These are phyloP conservation scores for Trichoderma sp. DNA, from an alignment of 2,329 filamentous ascomycete genomes.

Conservation along the genomic window DNA sequence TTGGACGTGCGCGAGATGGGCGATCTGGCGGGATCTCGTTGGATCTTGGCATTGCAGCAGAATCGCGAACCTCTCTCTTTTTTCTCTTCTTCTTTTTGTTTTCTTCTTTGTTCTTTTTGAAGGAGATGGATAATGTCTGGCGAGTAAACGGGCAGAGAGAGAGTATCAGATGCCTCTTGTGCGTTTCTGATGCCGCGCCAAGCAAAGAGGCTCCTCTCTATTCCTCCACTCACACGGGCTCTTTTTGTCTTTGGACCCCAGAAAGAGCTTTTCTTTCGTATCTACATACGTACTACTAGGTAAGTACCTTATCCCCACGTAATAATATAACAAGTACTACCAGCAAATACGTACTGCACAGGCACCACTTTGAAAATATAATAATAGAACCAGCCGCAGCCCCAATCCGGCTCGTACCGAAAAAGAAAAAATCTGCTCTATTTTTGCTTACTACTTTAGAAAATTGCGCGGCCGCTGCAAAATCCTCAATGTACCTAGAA, in stretches of 20 bases:
- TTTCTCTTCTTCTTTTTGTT: background rate
- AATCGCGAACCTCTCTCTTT: background rate
- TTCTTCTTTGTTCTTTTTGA: background rate
- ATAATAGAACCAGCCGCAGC: background rate
- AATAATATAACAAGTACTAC: background rate
- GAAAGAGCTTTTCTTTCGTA: background rate
- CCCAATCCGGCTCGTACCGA: background rate
- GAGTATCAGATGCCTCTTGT: background rate
- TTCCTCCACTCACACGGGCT: background rate
- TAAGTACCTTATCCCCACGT: too few species aligned
- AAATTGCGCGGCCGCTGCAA: background rate
- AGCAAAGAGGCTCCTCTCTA: slow-evolving; percentile 7
- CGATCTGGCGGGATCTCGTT: slow-evolving; percentile 1
- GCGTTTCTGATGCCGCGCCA: background rate
- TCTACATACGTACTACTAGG: too few species aligned
- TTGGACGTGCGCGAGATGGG: background rate
- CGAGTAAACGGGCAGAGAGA: background rate
- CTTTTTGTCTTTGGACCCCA: background rate
- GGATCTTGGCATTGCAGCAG: background rate
- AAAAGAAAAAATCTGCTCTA: background rate
- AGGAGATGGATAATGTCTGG: too few species aligned
- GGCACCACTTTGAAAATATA: too few species aligned
- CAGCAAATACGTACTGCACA: background rate
- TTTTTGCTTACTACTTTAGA: background rate
- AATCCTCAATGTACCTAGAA: too few species aligned